Conservation (phyloP, 2,329 filamentous ascomycete genomes). For the Gaeumannomyces tritici region DNA sequence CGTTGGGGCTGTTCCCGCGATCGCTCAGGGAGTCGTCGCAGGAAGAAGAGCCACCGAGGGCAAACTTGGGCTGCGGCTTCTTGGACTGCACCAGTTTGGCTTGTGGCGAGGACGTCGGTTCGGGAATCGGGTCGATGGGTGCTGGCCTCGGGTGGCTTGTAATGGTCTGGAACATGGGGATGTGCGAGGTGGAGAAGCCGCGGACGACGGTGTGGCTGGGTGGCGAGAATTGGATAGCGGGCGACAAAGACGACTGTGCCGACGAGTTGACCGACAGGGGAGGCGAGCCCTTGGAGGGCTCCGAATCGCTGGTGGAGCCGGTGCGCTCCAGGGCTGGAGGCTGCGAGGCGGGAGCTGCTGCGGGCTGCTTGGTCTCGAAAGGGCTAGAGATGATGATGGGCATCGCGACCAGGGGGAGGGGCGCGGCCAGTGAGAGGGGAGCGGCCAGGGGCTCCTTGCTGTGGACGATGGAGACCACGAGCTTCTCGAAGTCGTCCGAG, state of each 20-base stretch:
- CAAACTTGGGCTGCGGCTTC: slow-evolving; percentile 53
- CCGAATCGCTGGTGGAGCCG: slow-evolving; percentile 34
- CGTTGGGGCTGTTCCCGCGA: slow-evolving; percentile 38
- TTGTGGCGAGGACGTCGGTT: slow-evolving; percentile 44
- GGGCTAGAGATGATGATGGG: neutral
- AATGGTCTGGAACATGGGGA: slow-evolving; percentile 36
- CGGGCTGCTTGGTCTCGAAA: slow-evolving; percentile 25
- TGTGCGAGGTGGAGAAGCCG: slow-evolving; percentile 72
- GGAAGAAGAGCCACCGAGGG: slow-evolving; percentile 71
- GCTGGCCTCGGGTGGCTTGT: slow-evolving; percentile 38
- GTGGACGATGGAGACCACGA: slow-evolving; percentile 88
- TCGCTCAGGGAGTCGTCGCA: slow-evolving; percentile 66
- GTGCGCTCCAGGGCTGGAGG: slow-evolving; percentile 23
- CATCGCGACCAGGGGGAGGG: slow-evolving; percentile 26
- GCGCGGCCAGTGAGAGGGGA: slow-evolving; percentile 47
- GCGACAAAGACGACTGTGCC: slow-evolving; percentile 18
- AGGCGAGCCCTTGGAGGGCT: slow-evolving; percentile 51
- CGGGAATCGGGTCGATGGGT: slow-evolving; percentile 43
- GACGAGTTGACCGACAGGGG: slow-evolving; percentile 36
- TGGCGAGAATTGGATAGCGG: slow-evolving; percentile 39
- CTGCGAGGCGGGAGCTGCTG: slow-evolving; percentile 9
- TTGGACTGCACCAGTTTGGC: slow-evolving; percentile 61
- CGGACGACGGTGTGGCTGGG: slow-evolving; percentile 58
- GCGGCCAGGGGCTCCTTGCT: slow-evolving; percentile 61
- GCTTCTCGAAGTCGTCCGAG: slow-evolving; percentile 86